Conservation (phyloP, 176 grass and related monocot species). For the Oryza coarctata region DNA sequence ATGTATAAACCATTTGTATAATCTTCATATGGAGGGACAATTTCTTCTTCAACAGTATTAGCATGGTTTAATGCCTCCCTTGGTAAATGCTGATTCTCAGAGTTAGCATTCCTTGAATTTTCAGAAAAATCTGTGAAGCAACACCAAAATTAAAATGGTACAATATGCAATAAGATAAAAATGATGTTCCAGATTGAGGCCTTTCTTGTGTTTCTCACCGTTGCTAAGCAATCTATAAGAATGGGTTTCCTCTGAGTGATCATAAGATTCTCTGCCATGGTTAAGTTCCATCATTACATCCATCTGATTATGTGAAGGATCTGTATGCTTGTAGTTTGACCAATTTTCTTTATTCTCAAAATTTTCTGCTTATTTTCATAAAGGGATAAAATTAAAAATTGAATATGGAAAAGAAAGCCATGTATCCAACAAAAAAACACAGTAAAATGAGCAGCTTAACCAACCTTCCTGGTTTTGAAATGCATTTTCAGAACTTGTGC, state of each 20-base stretch:
- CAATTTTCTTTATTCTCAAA: constrained; percentile 30
- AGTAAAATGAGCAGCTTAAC: neutral
- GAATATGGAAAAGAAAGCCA: neutral
- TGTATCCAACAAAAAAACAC: neutral
- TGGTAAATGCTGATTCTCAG: constrained; percentile 37
- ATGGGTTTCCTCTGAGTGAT: constrained; percentile 7
- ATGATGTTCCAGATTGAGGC: neutral
- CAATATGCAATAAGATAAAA: neutral
- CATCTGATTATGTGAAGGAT: constrained; percentile 33
- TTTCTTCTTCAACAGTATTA: constrained; percentile 35
- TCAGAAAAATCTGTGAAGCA: constrained; percentile 31
- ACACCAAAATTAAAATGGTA: constrained; percentile 3
- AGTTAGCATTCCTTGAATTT: constrained; percentile 21
- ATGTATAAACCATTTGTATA: constrained; percentile 33
- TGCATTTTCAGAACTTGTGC: constrained; percentile 27
- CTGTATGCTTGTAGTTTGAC: constrained; percentile 35
- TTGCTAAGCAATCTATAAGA: constrained; percentile 20
- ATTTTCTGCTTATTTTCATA: constrained; percentile 21
- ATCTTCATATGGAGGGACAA: constrained; percentile 25
- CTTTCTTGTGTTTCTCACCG: constrained; percentile 22
- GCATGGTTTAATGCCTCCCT: constrained; percentile 32
- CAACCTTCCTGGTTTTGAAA: constrained; percentile 51
- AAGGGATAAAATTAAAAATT: constrained; percentile 5
- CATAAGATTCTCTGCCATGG: constrained; percentile 23
- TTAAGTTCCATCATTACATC: constrained; percentile 34